These are phyloP conservation scores for Zoysia matrella DNA, from an alignment of 202 grass and related monocot species.

Conservation along the genomic window DNA sequence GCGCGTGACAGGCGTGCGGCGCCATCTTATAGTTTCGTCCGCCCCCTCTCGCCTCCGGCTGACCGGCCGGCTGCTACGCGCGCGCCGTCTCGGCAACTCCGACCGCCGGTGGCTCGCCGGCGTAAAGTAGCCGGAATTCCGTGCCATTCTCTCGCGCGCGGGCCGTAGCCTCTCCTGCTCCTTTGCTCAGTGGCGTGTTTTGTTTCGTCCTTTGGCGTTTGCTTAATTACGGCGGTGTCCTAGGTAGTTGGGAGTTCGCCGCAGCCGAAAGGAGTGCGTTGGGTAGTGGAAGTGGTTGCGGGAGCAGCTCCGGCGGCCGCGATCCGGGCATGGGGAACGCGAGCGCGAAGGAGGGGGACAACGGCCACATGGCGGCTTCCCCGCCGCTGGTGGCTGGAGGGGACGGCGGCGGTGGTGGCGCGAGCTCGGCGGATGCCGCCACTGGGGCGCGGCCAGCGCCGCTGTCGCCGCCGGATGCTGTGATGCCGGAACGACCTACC, in stretches of 20 bases:
- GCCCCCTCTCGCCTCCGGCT: conserved; percentile 32
- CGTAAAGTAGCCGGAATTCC: not conserved
- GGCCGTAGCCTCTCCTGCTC: not conserved
- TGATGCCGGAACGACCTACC: conserved; percentile 55
- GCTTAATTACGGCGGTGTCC: conserved; percentile 16
- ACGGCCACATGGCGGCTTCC: conserved; percentile 48
- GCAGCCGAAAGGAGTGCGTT: not conserved
- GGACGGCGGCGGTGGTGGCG: conserved; percentile 1
- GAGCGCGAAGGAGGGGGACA: conserved; percentile 54
- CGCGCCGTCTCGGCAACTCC: not conserved
- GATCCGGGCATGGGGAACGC: conserved; percentile 72
- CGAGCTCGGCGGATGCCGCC: conserved; percentile 11
- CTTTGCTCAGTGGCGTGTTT: not conserved
- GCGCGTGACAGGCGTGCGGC: conserved; percentile 3
- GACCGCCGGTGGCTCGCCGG: not conserved
- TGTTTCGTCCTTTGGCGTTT: not conserved
- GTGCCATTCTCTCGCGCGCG: not conserved
- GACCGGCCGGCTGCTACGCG: conserved; percentile 34
- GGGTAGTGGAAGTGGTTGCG: not conserved
- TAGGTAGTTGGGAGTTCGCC: not conserved
- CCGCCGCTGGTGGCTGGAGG: conserved; percentile 20
- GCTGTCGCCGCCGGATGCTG: conserved; percentile 45
- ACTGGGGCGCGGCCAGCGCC: not conserved
- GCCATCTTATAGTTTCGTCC: conserved; percentile 29
- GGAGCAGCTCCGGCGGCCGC: conserved; percentile 4